Base-by-base conservation (phyloP, 2,329 filamentous ascomycete genomes). In the Penicillium sp. region DNA sequence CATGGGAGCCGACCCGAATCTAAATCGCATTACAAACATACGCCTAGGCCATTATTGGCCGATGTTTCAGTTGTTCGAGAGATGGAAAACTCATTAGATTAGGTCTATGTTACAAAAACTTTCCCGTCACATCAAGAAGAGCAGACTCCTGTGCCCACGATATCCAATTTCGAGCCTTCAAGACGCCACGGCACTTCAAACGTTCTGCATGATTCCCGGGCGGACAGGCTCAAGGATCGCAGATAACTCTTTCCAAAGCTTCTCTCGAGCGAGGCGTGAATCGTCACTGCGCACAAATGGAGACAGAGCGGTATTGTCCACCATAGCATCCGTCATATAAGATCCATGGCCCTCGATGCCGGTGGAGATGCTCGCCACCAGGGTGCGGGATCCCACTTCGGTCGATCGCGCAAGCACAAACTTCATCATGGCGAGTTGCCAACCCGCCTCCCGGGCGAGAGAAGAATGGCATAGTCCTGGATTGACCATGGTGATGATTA, bases 381-480 rank as follows among this genome's bases (percentile, higher is more conserved):
- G 64, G 7, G 77, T 81, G 13, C 83, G 74, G 57, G 75, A 78
- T 1, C 83, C 82, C 3, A 76, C 74, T 69, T 85, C 83, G 0
- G 78, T 76, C 0, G 75, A 74, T 19, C 81, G 73, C 2, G 76
- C 81, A 11, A 73, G 53, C 24, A 74, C 70, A 37, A 80, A 36
- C 10, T 75, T 55, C 49, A 66, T 36, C 3, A 67, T 2, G 9
- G 18, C 16, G 9, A 67, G 22, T 1, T 9, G 6, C 6, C 68
- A 53, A 0, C 61, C 40, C 0, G 52, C 27, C 0, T 83, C 77
- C 1, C 82, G 74, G 6, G 62, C 65, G 1, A 86, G 71, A 24
- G 78, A 72, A 0, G 80, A 80, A 41, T 82, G 75, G 66, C 83
- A 86, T 33, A 82, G 72, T 1, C 83, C 83, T 0, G 84, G 84